Percentiles rank a stretch among this genome's conserved stretches.
Conservation (phyloP, 208 protist genomes). For the Leishmania major region DNA sequence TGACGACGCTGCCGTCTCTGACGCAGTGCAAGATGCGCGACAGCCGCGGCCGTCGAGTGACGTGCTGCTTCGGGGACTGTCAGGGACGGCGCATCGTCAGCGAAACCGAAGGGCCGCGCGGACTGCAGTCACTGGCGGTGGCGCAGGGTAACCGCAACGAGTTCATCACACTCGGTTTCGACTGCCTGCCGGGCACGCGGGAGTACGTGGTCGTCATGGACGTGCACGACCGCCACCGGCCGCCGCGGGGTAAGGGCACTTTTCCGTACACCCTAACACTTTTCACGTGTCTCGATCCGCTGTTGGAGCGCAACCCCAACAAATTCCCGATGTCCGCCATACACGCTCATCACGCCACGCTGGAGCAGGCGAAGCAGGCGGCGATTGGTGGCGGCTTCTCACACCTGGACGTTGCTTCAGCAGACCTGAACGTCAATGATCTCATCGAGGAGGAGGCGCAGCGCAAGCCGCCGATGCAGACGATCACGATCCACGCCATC, state of each 20-base stretch:
- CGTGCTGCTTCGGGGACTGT: conserved; percentile 63
- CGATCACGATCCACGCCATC: conserved; percentile 26
- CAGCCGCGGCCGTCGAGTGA: conserved; percentile 19
- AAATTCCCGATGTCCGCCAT: neutral
- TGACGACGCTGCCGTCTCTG: conserved; percentile 65
- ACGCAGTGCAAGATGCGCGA: conserved; percentile 31
- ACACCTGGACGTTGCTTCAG: neutral
- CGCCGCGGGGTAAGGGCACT: neutral
- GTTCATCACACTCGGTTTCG: conserved; percentile 65
- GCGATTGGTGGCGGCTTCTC: conserved; percentile 7
- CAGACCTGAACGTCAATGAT: neutral
- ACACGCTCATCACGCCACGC: conserved; percentile 12
- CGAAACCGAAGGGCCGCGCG: conserved; percentile 36
- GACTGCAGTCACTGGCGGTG: conserved; percentile 42
- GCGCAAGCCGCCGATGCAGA: neutral
- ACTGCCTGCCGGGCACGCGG: conserved; percentile 62
- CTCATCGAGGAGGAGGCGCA: conserved; percentile 11
- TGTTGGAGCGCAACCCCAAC: conserved; percentile 12
- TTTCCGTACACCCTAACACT: conserved; percentile 73
- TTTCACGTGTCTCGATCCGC: conserved; percentile 55
- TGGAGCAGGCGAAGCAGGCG: conserved; percentile 14
- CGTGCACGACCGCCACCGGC: conserved; percentile 9
- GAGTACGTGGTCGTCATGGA: conserved; percentile 66
- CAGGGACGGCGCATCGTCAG: conserved; percentile 60
- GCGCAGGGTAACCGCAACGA: conserved; percentile 42